Percentiles rank a stretch among this genome's conserved stretches.
Conservation (phyloP, 331 rosid species). For the Dryas integrifolia region DNA sequence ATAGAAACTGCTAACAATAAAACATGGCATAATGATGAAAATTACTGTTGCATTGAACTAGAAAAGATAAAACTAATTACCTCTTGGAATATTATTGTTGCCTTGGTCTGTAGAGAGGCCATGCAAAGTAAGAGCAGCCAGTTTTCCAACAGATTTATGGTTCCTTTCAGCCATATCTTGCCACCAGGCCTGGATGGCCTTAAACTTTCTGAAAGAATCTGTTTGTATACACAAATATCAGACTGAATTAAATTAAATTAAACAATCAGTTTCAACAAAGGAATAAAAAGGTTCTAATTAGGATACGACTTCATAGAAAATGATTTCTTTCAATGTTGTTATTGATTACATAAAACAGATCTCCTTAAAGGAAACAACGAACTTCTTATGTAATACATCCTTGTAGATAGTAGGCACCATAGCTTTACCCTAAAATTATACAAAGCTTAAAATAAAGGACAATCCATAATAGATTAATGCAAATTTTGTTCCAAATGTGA, state of each 20-base stretch:
- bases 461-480: neutral
- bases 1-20: conserved; percentile 7
- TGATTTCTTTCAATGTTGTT: neutral
- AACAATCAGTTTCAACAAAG: conserved; percentile 7
- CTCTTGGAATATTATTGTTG: conserved; percentile 27
- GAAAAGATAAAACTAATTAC: conserved; percentile 35
- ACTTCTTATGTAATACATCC: neutral
- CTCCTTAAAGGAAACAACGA: conserved; percentile 7
- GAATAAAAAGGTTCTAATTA: neutral
- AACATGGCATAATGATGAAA: neutral
- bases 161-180: conserved; percentile 77
- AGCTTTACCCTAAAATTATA: neutral
- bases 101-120: conserved; percentile 23
- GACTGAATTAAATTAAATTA: neutral
- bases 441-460: neutral
- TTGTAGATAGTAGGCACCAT: neutral
- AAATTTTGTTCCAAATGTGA: neutral
- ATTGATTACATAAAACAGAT: neutral
- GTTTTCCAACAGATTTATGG: conserved; percentile 33
- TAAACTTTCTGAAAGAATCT: conserved; percentile 73
- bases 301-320: neutral
- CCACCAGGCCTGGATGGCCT: conserved; percentile 93
- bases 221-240: conserved; percentile 28
- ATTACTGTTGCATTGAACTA: neutral
- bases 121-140: conserved; percentile 29